Conservation (phyloP, 2,329 filamentous ascomycete genomes). For the Alternaria ethzedia region DNA sequence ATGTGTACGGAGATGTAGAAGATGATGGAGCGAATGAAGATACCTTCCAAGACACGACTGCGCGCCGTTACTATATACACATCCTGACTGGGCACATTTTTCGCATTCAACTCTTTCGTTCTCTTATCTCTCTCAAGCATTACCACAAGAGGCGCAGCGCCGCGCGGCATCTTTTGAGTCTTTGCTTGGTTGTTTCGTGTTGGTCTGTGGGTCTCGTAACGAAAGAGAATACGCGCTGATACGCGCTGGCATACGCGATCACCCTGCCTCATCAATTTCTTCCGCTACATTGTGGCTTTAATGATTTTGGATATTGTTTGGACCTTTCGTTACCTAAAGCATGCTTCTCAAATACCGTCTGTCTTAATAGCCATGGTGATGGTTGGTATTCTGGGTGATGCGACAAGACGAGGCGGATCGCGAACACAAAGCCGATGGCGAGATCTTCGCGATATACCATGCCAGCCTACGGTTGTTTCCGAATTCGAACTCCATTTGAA, state of each 20-base stretch:
- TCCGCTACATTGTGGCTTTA: background rate
- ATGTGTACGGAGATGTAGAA: no score
- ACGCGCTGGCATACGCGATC: background rate
- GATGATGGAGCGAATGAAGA: background rate
- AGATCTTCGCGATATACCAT: no score
- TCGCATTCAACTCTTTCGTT: background rate
- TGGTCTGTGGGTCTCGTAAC: background rate
- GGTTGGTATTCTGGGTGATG: no score
- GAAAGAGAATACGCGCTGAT: background rate
- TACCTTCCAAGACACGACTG: background rate
- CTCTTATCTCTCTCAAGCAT: constrained; percentile 1
- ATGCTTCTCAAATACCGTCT: no score
- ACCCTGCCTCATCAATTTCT: fast-evolving
- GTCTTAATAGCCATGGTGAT: no score
- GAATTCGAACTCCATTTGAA: no score
- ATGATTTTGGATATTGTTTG: background rate
- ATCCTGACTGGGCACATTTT: background rate
- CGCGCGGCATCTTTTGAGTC: background rate
- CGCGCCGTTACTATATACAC: background rate
- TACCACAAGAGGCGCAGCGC: background rate
- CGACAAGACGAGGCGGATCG: no score
- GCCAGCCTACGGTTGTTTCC: no score
- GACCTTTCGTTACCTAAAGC: no score
- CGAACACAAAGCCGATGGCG: no score
- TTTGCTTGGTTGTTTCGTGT: background rate